Evolutionary conservation across 306 rosid species (phyloP).

Genomic region (Cicer bijugum): DNA sequence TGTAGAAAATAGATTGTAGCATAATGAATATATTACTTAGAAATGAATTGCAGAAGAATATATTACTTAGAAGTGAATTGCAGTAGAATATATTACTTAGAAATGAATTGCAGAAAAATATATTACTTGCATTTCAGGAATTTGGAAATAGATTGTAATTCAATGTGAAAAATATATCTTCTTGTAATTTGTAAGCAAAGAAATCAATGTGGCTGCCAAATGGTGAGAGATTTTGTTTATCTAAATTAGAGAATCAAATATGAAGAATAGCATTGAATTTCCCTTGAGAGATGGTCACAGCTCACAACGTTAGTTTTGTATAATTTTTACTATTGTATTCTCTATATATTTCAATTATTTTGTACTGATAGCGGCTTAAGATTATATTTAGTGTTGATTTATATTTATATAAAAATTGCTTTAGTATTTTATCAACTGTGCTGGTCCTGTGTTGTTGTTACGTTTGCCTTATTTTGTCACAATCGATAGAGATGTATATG

Average conservation of each 20-base stretch:
- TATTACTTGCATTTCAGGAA: not conserved
- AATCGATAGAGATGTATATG: not conserved
- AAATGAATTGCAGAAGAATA: not conserved
- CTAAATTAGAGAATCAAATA: not conserved
- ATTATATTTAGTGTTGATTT: not conserved
- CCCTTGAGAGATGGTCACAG: too few species aligned
- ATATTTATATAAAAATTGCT: slow-evolving; percentile 14
- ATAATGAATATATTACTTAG: not conserved
- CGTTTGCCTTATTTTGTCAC: not conserved
- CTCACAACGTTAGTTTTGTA: not conserved
- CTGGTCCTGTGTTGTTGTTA: not conserved
- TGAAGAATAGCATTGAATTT: too few species aligned
- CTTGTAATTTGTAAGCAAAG: not conserved
- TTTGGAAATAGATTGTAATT: slow-evolving; percentile 19
- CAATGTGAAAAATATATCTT: too few species aligned
- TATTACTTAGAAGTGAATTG: not conserved
- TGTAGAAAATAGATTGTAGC: not conserved
- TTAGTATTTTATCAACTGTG: slow-evolving; percentile 1
- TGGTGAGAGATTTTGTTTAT: not conserved
- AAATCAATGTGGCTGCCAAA: slow-evolving; percentile 17
- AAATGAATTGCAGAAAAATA: not conserved
- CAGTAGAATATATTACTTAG: not conserved
- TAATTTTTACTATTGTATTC: not conserved
- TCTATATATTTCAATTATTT: not conserved
- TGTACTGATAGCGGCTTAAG: not conserved